phyloP scores from a whole-genome alignment of 768 basidiomycete genomes.

The Pleurotus sapidus region DNA sequence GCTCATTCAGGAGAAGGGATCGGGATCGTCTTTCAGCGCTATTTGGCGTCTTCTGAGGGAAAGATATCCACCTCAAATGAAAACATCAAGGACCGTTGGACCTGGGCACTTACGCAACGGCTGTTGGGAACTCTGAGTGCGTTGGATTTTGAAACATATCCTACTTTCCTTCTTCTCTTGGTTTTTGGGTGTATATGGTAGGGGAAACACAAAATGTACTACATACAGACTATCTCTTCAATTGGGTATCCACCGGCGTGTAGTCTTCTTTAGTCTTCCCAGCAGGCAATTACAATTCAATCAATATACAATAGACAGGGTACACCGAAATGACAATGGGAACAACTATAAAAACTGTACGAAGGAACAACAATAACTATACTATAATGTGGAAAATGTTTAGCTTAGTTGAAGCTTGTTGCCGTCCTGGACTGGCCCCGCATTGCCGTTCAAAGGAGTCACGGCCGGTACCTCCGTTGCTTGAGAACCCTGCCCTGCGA shows the following conservation, averaged over 20 bases:
- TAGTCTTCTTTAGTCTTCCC: no score
- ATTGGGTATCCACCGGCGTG: no score
- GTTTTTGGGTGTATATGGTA: background rate
- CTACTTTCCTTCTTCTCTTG: background rate
- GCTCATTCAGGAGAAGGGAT: constrained; percentile 88
- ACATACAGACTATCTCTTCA: no score
- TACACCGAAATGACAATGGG: no score
- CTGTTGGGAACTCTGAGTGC: no score
- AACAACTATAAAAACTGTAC: no score
- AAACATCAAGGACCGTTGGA: background rate
- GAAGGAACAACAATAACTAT: no score
- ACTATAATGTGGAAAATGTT: constrained; percentile 5
- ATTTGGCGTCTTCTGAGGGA: constrained; percentile 72
- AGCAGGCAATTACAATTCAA: no score
- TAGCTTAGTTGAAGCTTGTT: constrained; percentile 49
- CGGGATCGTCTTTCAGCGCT: constrained; percentile 79
- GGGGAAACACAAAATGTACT: no score
- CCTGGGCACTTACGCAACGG: background rate
- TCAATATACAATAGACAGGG: no score
- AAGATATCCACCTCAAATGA: constrained; percentile 46
- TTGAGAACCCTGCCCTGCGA: constrained; percentile 61
- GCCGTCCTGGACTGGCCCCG: constrained; percentile 55
- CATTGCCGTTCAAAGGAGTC: constrained; percentile 44
- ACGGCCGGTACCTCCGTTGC: constrained; percentile 49
- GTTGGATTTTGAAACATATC: no score